A percentile compares a stretch with the other conserved stretches of the same genome.
Evolutionary conservation across 163 green algal species (phyloP).

Genomic region (Chlorella variabilis): DNA sequence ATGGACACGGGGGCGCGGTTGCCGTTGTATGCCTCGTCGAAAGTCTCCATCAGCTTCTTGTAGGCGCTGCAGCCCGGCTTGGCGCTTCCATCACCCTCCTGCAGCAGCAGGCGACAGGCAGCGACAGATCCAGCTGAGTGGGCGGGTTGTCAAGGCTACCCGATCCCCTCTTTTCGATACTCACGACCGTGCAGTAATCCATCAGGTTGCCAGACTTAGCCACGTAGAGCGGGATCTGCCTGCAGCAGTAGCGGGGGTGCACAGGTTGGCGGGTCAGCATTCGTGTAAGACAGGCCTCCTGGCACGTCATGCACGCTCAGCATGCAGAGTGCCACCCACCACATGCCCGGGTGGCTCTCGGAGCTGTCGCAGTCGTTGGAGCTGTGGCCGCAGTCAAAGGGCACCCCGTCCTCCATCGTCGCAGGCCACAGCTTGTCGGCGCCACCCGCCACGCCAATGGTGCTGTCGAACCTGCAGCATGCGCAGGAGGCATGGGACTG

Average conservation of each 20-base stretch:
- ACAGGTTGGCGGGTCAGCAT: no score
- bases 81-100: background rate
- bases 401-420: conserved; percentile 21
- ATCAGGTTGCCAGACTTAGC: background rate
- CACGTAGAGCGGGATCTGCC: background rate
- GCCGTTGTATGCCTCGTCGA: background rate
- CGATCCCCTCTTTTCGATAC: no score
- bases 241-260: background rate
- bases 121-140: no score
- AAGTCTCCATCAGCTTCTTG: background rate
- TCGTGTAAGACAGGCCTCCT: no score
- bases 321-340: no score
- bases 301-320: no score
- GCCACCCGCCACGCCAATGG: conserved; percentile 17
- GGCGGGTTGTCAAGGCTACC: no score
- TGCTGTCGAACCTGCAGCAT: conserved; percentile 18
- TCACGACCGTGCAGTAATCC: background rate
- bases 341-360: conserved; percentile 17
- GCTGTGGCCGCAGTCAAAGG: background rate
- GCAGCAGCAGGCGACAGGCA: no score
- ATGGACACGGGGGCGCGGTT: background rate
- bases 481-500: background rate
- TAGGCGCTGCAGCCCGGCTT: background rate
- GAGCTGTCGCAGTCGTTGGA: background rate
- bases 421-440: conserved; percentile 10